These are phyloP conservation scores for Cercospora citrullina DNA, from an alignment of 2,329 filamentous ascomycete genomes.

Conservation along the genomic window DNA sequence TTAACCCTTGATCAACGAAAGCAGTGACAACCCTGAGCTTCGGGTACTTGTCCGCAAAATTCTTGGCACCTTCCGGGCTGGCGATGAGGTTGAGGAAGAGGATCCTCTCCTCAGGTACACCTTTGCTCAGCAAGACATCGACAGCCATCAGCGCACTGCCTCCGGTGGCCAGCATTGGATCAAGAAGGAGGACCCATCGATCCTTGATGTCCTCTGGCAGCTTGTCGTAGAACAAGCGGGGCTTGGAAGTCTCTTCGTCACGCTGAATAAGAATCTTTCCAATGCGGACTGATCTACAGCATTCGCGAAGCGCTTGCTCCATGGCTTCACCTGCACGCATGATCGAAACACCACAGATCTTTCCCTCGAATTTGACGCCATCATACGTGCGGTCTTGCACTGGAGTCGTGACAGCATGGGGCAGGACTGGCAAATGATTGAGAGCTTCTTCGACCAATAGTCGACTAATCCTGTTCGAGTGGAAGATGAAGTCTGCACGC, in stretches of 20 bases:
- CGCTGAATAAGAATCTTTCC: conserved; percentile 98
- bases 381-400: conserved; percentile 78
- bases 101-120: conserved; percentile 92
- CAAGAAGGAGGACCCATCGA: conserved; percentile 88
- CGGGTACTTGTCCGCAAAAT: conserved; percentile 86
- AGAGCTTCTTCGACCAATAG: conserved; percentile 94
- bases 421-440: conserved; percentile 90
- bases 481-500: conserved; percentile 97
- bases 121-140: conserved; percentile 82
- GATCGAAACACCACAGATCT: conserved; percentile 97
- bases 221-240: conserved; percentile 97
- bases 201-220: conserved; percentile 89
- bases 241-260: conserved; percentile 89
- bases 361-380: conserved; percentile 92
- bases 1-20: conserved; percentile 92
- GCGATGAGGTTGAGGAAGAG: conserved; percentile 96
- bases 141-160: conserved; percentile 97
- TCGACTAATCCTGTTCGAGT: conserved; percentile 96
- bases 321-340: conserved; percentile 98
- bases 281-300: conserved; percentile 95
- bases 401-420: conserved; percentile 86
- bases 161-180: conserved; percentile 99
- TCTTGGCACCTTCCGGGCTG: conserved; percentile 88
- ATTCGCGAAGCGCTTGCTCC: conserved; percentile 95
- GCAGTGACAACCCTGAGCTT: conserved; percentile 89